These are phyloP conservation scores for Trichosporon coremiiforme DNA, from an alignment of 1,284 basidiomycete species.

Conservation along the genomic window DNA sequence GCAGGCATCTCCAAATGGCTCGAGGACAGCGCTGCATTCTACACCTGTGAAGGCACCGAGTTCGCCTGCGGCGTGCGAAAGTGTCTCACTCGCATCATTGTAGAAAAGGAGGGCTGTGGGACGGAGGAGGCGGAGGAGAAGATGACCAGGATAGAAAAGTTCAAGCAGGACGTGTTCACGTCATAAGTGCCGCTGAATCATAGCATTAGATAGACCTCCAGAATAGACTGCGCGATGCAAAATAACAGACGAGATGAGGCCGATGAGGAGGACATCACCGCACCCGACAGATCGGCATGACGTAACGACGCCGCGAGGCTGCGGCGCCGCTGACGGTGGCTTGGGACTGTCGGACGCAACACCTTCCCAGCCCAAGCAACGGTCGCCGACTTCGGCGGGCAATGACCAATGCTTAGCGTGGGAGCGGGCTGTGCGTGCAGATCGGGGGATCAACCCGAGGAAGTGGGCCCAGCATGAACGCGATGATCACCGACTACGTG, in stretches of 20 bases:
- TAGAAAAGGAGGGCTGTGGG: background rate
- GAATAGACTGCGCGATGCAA: background rate
- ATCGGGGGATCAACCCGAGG: too few species aligned
- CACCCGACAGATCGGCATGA: background rate
- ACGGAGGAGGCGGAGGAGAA: background rate
- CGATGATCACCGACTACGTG: background rate
- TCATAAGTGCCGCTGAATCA: background rate
- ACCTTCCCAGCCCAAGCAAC: too few species aligned
- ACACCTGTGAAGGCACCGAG: slow-evolving; percentile 57
- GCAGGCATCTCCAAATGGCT: slow-evolving; percentile 53
- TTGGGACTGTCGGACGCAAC: background rate
- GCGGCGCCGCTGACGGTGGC: too few species aligned
- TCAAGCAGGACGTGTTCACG: background rate
- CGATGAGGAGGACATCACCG: background rate
- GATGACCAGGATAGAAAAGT: background rate
- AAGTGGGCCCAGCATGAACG: too few species aligned
- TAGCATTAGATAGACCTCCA: background rate
- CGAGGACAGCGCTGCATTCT: slow-evolving; percentile 58
- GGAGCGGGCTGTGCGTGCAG: background rate
- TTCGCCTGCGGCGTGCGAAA: background rate
- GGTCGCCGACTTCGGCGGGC: background rate
- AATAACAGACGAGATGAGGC: too few species aligned
- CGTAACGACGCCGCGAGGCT: background rate
- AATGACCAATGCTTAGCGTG: background rate
- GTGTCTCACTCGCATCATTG: background rate